Base-by-base conservation (phyloP, 345 rosid species). In the Cardiospermum halicacabum region DNA sequence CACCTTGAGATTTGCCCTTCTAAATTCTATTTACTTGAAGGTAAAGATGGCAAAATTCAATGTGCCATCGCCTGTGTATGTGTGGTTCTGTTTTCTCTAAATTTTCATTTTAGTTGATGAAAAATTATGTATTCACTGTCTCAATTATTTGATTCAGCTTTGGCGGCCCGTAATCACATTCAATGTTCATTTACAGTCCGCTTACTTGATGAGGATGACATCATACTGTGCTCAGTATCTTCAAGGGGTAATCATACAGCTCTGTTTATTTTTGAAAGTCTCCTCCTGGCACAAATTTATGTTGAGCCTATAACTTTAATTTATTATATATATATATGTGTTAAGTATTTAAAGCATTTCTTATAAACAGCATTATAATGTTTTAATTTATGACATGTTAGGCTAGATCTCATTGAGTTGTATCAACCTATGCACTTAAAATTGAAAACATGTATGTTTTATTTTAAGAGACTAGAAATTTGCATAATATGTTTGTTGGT, bases 191-290 rank as follows among this genome's bases (percentile, higher is more conserved):
- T 90, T 75, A 76, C 78, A 3, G 68, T 80, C 34, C 91, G 88
- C 49, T 69, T 83, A 67, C 94, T 93, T 43, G 84, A 75, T 22
- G 89, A 82, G 74, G 84, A 85, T 10, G 97, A 93, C 81, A 25
- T 69, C 56, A 81, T 86, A 45, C 56, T 82, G 72, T 60, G 77
- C 75, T 83, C 84, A 6, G 78, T 90, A 58, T 75, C 89, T 5
- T 66, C 72, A 19, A 83, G 64, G 81, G 98, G 97, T 92, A 79
- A 36, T 31, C 36, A 24, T 40, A 25, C 18, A 37, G 7, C 3
- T 32, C 26, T 34, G 15, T 39, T 57, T 65, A 11, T 60, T 32
- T n/a, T 30, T n/a, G 53, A 39, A 58, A 47, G n/a, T n/a, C 24
- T 60, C 48, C 27, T 53, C 42, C 55, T 11, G 45, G n/a, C 21